These are phyloP conservation scores for Macroventuria anomochaeta DNA, from an alignment of 2,329 filamentous ascomycete genomes.

Conservation along the genomic window DNA sequence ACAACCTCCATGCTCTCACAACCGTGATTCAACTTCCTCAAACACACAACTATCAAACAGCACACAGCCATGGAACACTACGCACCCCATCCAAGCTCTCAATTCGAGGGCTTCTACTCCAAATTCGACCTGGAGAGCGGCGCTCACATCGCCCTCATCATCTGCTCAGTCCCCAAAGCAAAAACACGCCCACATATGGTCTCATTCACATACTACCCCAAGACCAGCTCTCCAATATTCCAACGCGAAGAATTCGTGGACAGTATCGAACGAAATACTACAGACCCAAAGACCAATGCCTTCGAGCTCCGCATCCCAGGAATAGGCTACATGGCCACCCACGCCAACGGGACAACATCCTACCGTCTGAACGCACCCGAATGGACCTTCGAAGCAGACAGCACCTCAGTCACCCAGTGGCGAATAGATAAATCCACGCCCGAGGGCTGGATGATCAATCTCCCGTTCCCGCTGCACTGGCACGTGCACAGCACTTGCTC, in stretches of 20 bases:
- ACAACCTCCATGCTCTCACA: not conserved
- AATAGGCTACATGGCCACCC: slow-evolving; percentile 49
- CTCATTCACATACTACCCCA: slow-evolving; percentile 58
- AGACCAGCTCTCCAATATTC: slow-evolving; percentile 41
- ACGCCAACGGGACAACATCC: slow-evolving; percentile 46
- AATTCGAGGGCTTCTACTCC: slow-evolving; percentile 60
- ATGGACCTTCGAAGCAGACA: slow-evolving; percentile 52
- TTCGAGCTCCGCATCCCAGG: slow-evolving; percentile 52
- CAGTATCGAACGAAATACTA: slow-evolving; percentile 45
- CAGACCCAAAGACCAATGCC: slow-evolving; percentile 36
- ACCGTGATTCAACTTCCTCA: not conserved
- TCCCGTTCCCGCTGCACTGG: slow-evolving; percentile 60
- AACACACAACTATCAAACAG: not conserved
- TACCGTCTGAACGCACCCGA: slow-evolving; percentile 42
- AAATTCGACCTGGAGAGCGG: slow-evolving; percentile 58
- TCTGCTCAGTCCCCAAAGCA: slow-evolving; percentile 56
- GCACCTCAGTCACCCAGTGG: slow-evolving; percentile 51
- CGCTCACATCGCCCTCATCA: slow-evolving; percentile 55
- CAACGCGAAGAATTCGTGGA: slow-evolving; percentile 55
- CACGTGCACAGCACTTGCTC: slow-evolving; percentile 58
- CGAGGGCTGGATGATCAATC: slow-evolving; percentile 53
- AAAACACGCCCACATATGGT: slow-evolving; percentile 52
- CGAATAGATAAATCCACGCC: slow-evolving; percentile 47
- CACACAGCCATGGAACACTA: slow-evolving; percentile 49
- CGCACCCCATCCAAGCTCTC: slow-evolving; percentile 50